A percentile compares a stretch with the other conserved stretches of the same genome.
Conservation (phyloP, 768 basidiomycete species). For the Saitozyma podzolica region DNA sequence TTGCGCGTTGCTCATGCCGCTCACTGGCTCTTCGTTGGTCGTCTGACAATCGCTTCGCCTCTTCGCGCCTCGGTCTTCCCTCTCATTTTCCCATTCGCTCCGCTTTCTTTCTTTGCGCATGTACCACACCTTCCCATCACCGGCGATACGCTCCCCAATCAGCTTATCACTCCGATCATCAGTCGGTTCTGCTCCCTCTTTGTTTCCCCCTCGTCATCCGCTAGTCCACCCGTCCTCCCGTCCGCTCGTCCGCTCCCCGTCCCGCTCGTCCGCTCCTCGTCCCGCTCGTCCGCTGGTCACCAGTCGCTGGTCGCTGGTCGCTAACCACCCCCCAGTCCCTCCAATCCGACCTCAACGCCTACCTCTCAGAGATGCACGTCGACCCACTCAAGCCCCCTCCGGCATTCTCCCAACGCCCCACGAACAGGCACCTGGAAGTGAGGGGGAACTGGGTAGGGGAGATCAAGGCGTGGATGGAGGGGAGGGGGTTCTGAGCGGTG, state of each 20-base stretch:
- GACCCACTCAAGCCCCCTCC: slow-evolving; percentile 20
- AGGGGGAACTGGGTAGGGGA: slow-evolving; percentile 25
- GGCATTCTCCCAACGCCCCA: slow-evolving; percentile 14
- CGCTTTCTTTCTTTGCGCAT: no score
- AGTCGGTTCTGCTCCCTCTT: no score
- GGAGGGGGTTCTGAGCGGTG: slow-evolving; percentile 10
- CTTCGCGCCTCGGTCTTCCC: not conserved
- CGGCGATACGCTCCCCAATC: no score
- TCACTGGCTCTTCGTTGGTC: not conserved
- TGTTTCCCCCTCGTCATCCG: no score
- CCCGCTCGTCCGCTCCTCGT: no score
- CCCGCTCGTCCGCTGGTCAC: not conserved
- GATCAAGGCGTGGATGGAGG: slow-evolving; percentile 21
- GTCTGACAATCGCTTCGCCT: not conserved
- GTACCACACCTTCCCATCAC: no score
- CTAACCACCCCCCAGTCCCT: slow-evolving; percentile 11
- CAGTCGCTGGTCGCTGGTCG: not conserved
- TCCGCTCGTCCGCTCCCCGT: no score
- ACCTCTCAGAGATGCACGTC: slow-evolving; percentile 17
- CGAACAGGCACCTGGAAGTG: slow-evolving; percentile 25
- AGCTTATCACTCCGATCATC: no score
- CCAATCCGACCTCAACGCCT: slow-evolving; percentile 16
- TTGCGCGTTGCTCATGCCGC: not conserved
- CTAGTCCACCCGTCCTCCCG: no score
- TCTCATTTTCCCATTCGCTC: not conserved